These are phyloP conservation scores for Macrocybe sp. DNA, from an alignment of 1,284 basidiomycete species.

Conservation along the genomic window DNA sequence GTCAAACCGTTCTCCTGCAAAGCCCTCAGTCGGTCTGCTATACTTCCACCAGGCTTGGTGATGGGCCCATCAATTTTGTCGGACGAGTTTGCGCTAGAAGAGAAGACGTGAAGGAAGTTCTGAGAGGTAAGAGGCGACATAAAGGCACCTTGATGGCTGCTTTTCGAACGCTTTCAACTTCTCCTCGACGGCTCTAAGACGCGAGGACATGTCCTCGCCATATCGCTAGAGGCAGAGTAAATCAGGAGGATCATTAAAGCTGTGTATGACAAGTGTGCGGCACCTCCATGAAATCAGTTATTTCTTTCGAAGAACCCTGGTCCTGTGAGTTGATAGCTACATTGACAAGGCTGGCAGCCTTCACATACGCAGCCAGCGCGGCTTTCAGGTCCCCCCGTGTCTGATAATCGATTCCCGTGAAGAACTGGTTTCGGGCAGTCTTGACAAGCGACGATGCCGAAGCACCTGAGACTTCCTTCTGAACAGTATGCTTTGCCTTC, in stretches of 20 bases:
- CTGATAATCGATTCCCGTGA: conserved; percentile 46
- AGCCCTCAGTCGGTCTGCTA: conserved; percentile 69
- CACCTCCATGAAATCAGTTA: conserved; percentile 57
- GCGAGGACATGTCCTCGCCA: conserved; percentile 41
- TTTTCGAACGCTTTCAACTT: conserved; percentile 55
- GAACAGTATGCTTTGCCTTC: conserved; percentile 52
- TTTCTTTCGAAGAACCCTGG: conserved; percentile 40
- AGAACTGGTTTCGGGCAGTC: conserved; percentile 51
- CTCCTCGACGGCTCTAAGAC: conserved; percentile 48
- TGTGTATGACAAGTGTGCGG: conserved; percentile 16
- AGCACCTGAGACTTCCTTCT: conserved; percentile 46
- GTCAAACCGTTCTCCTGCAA: conserved; percentile 62
- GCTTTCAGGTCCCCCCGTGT: conserved; percentile 51
- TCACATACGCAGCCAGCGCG: conserved; percentile 54
- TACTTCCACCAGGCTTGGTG: conserved; percentile 45
- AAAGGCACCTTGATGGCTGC: conserved; percentile 37
- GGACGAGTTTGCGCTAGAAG: conserved; percentile 10
- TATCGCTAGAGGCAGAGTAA: conserved; percentile 37
- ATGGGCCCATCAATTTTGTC: conserved; percentile 25
- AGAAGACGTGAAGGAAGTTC: conserved; percentile 5
- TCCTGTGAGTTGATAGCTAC: conserved; percentile 59
- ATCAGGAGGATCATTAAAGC: conserved; percentile 8
- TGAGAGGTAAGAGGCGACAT: not conserved
- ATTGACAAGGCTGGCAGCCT: conserved; percentile 51
- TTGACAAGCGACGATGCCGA: conserved; percentile 54